Conservation (phyloP, 2,329 filamentous ascomycete genomes). For the Fusarium goolgardi region DNA sequence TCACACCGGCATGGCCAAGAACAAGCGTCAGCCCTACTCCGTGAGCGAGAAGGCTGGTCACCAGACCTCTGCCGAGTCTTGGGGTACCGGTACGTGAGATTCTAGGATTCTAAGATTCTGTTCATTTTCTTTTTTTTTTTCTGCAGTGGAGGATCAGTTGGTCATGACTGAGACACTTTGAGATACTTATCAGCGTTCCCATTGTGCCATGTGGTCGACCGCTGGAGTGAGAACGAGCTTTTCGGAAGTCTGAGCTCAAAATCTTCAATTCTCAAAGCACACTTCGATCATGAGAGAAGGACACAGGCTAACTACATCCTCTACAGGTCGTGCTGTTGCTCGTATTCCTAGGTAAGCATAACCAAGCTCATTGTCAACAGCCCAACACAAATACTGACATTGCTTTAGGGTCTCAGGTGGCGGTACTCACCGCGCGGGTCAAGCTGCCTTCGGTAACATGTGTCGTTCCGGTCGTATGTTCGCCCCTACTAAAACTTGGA, state of each 20-base stretch:
- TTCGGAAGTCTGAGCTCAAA: not conserved
- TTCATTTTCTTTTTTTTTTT: not conserved
- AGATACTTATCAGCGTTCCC: not conserved
- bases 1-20: constrained; percentile 99
- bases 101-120: no score
- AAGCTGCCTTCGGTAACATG: constrained; percentile 99
- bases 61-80: constrained; percentile 99
- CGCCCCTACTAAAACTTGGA: constrained; percentile 99
- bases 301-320: constrained; percentile 41
- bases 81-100: constrained; percentile 89
- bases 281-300: constrained; percentile 1
- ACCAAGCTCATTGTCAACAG: not conserved
- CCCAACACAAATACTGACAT: not conserved
- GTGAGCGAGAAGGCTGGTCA: constrained; percentile 99
- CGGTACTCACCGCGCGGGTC: constrained; percentile 99
- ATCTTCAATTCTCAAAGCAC: not conserved
- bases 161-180: not conserved
- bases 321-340: constrained; percentile 92
- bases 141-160: not conserved
- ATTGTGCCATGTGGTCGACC: not conserved
- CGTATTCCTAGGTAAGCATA: constrained; percentile 86
- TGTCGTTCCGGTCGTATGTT: constrained; percentile 99
- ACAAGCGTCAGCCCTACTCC: constrained; percentile 99
- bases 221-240: not conserved
- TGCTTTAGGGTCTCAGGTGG: constrained; percentile 82